phyloP scores from a whole-genome alignment of 371 early-diverging fungal genomes.

The Capniomyces stellatus region DNA sequence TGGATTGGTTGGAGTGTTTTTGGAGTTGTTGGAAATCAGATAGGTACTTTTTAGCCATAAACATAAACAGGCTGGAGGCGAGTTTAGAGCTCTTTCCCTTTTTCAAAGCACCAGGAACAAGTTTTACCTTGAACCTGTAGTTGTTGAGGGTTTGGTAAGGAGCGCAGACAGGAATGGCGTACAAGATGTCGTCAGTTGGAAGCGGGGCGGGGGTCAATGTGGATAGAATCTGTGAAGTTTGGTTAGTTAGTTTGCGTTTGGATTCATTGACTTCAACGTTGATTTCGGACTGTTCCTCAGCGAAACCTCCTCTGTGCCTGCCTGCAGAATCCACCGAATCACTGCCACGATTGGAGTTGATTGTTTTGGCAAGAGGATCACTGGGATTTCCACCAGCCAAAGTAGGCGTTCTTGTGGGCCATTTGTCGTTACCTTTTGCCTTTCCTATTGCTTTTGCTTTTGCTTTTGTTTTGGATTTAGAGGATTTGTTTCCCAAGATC shows the following conservation, averaged over 20 bases:
- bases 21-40: no score
- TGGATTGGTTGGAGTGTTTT: no score
- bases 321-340: constrained; percentile 28
- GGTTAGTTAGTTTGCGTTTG: constrained; percentile 2
- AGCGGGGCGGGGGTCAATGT: no score
- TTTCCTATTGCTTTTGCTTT: constrained; percentile 2
- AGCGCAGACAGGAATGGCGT: constrained; percentile 91
- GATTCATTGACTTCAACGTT: constrained; percentile 1
- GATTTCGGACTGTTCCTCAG: background rate
- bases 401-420: background rate
- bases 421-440: background rate
- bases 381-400: background rate
- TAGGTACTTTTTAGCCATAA: no score
- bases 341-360: background rate
- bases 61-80: no score
- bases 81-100: constrained; percentile 77
- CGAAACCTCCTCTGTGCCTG: constrained; percentile 55
- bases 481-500: constrained; percentile 20
- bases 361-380: background rate
- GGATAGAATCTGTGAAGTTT: background rate
- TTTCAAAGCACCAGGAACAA: constrained; percentile 89
- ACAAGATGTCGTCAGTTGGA: constrained; percentile 70
- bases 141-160: constrained; percentile 76
- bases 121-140: constrained; percentile 90
- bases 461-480: background rate